Evolutionary conservation across 2,329 filamentous ascomycete genomes (phyloP), one percentile per base, ranked within the genome.

Genomic region (Colletotrichum endophyticum): DNA sequence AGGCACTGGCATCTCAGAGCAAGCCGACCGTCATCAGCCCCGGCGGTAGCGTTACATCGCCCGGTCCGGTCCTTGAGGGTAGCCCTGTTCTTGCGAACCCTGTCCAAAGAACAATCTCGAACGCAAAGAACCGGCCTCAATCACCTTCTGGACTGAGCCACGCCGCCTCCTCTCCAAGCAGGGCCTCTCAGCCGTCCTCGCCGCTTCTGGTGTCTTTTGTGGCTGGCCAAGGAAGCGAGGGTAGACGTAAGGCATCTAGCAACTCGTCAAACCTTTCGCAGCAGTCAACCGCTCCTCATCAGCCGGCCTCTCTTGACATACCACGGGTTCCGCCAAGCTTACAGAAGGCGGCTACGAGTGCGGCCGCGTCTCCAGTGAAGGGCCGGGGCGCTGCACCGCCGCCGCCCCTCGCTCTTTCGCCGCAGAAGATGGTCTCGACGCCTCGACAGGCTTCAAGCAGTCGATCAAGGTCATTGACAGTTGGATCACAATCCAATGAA

Each of bases 181-280:
- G 96, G 79, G 92, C 91, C 6, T 99, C 91, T 2, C 91, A 92
- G 79, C 91, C 97, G 5, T 87, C 86, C 3, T 87, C 86, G 8
- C 97, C 97, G 0, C 88, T 99, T n/a, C 89, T 99, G n/a, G 95
- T 99, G 11, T 98, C 97, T 8, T 99, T 99, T 84, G 95, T 96
- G 76, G 95, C 96, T 15, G 95, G 95, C 8, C 94, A 95, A 80
- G 92, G 94, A 72, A 91, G 92, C 70, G 96, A 99, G 75, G 87
- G 88, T 59, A 92, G 96, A 76, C 92, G 97, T 64, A 99, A 99
- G 87, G 95, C 95, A 7, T 99, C 97, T 5, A 98, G 95, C 82
- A 96, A 94, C 79, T 95, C 95, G 2, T 98, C 96, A 6, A 94
- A 92, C 74, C 88, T 97, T 61, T 97, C 96, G 0, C 95, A 97